A percentile compares a stretch with the other conserved stretches of the same genome.
Conservation (phyloP, 352 stramenopile species). For the Phytophthora pinifolia region DNA sequence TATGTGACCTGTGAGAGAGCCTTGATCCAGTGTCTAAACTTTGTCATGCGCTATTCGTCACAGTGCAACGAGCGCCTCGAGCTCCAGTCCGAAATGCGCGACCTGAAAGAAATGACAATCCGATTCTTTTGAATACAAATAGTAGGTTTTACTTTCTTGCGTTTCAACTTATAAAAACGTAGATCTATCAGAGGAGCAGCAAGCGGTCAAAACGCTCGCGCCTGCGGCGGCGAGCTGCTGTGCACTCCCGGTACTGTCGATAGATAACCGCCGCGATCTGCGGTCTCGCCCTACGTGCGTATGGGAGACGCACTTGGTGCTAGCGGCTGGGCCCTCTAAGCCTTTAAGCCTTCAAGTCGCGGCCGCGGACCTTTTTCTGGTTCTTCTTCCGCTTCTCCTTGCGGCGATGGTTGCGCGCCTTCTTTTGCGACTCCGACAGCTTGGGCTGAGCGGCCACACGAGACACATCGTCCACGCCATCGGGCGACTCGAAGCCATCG, state of each 20-base stretch:
- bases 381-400: conserved; percentile 84
- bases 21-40: conserved; percentile 4
- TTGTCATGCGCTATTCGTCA: conserved; percentile 1
- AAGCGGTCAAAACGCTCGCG: conserved; percentile 15
- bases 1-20: background rate
- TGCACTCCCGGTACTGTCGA: conserved; percentile 16
- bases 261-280: no score
- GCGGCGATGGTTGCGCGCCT: conserved; percentile 63
- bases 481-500: conserved; percentile 37
- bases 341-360: conserved; percentile 26
- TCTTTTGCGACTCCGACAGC: conserved; percentile 64
- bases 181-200: conserved; percentile 25
- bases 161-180: conserved; percentile 37
- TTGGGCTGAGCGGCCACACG: conserved; percentile 32
- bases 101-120: conserved; percentile 57
- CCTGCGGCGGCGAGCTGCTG: conserved; percentile 16
- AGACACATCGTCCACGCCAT: conserved; percentile 30
- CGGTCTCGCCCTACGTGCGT: conserved; percentile 12
- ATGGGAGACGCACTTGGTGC: conserved; percentile 23
- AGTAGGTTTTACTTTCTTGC: no score
- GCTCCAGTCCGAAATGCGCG: conserved; percentile 55
- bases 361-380: conserved; percentile 47
- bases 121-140: conserved; percentile 60
- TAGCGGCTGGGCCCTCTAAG: conserved; percentile 24
- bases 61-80: conserved; percentile 60